phyloP scores from a whole-genome alignment of 305 asterid species.

The Salvia sclarea region DNA sequence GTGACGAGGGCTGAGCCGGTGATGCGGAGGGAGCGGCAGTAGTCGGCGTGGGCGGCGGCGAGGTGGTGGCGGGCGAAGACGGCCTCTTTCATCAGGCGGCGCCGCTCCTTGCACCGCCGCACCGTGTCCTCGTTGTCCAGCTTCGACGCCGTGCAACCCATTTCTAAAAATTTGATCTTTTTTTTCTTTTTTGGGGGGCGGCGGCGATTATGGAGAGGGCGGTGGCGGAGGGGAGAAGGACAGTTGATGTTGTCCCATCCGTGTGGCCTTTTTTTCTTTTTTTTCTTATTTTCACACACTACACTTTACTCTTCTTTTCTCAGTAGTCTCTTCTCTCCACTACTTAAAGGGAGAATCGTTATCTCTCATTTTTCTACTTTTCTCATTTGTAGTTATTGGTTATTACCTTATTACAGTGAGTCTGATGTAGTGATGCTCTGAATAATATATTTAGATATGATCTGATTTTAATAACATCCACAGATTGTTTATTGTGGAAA shows the following conservation, averaged over 20 bases:
- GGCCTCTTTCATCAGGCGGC: constrained; percentile 83
- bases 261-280: constrained; percentile 24
- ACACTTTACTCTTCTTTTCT: constrained; percentile 32
- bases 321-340: constrained; percentile 25
- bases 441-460: background rate
- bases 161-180: too few species aligned
- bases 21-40: constrained; percentile 79
- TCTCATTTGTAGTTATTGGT: background rate
- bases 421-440: background rate
- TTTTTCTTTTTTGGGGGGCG: constrained; percentile 18
- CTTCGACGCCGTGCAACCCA: constrained; percentile 96
- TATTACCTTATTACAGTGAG: background rate
- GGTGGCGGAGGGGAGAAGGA: constrained; percentile 35
- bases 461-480: background rate
- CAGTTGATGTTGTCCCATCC: constrained; percentile 42
- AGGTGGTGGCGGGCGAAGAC: constrained; percentile 85
- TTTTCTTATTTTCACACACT: constrained; percentile 20
- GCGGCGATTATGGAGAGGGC: constrained; percentile 25
- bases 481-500: constrained; percentile 1
- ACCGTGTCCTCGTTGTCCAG: constrained; percentile 90
- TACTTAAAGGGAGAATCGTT: constrained; percentile 35
- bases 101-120: constrained; percentile 95
- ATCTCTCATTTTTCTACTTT: constrained; percentile 10
- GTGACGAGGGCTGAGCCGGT: constrained; percentile 81
- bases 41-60: constrained; percentile 92